Evolutionary conservation across 1,139 yeast genomes (phyloP).

Genomic region (Starmera stellimalicola): DNA sequence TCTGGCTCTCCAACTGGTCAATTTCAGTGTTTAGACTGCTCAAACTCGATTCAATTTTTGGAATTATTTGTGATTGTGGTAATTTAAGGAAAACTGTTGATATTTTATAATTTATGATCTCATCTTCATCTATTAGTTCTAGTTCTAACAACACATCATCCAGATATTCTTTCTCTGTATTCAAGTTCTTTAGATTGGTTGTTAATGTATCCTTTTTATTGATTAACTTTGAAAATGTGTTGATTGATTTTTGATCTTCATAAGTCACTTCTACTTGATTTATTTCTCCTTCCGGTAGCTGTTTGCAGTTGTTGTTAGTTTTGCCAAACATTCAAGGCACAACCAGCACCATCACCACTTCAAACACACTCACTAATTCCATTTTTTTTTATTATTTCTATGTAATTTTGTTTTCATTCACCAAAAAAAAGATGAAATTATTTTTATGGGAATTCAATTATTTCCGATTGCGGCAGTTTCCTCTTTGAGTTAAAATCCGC

Average conservation of each 20-base stretch:
- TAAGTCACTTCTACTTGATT: constrained; percentile 74
- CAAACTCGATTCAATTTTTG: constrained; percentile 52
- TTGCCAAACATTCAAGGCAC: too few relatives aligned
- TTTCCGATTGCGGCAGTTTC: too few relatives aligned
- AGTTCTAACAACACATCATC: constrained; percentile 82
- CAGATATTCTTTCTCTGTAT: constrained; percentile 74
- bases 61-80: constrained; percentile 55
- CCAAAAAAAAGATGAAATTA: too few relatives aligned
- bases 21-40: constrained; percentile 43
- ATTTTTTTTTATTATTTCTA: background rate
- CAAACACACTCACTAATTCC: background rate
- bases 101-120: constrained; percentile 48
- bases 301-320: too few relatives aligned
- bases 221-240: constrained; percentile 77
- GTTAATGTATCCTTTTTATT: constrained; percentile 52
- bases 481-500: background rate
- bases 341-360: too few relatives aligned
- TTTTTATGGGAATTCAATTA: too few relatives aligned
- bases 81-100: constrained; percentile 75
- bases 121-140: constrained; percentile 72
- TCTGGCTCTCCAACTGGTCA: constrained; percentile 32
- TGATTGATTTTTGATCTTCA: constrained; percentile 86
- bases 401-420: too few relatives aligned
- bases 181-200: constrained; percentile 38
- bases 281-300: constrained; percentile 28